Base-by-base conservation (phyloP, 257 asterid genomes). In the Nemophila menziesii region DNA sequence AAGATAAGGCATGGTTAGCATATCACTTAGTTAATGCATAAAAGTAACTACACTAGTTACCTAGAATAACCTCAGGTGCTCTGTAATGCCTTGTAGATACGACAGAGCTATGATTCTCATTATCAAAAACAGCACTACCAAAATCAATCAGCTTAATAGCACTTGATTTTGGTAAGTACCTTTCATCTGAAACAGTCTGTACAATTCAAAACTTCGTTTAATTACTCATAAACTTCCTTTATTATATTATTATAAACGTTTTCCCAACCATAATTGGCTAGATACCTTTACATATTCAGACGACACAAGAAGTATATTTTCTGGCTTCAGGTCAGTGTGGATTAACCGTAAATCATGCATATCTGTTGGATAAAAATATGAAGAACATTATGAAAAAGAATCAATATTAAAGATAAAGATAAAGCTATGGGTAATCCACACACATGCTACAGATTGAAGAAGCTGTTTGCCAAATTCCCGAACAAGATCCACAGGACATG, bases 391-490 rank as follows among this genome's bases (percentile, higher is more conserved):
- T 58, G 29, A 50, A 75, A 26, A 20, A 52, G 26, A 61, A 46
- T 54, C 53, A 58, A 56, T 64, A 74, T 73, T 60, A 36, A 63
- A 16, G 22, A 21, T 19, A 72, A 72, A 54, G 61, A 68, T 67
- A 68, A 34, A 55, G 67, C 58, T 58, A 67, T 67, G 80, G 69
- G 57, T 54, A 58, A 73, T 69, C 56, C 71, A 79, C 97, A 77
- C 70, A 87, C 97, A 83, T 80, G 97, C 93, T 48, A 87, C 89
- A 73, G 89, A 87, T 74, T 87, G 95, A 93, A 87, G 80, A 69
- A 83, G 95, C 80, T 83, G 97, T 62, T 89, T 67, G 62, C 75
- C 95, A 62, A 87, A 69, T 76, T 87, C 93, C 64, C 92, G 93
- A 59, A 75, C 97, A 71, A 87, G 93, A 75, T 83, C 97, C 72